Evolutionary conservation across 805 yeast species (phyloP), one percentile per base, ranked within the genome.

Genomic region (Candida yuanshanica): DNA sequence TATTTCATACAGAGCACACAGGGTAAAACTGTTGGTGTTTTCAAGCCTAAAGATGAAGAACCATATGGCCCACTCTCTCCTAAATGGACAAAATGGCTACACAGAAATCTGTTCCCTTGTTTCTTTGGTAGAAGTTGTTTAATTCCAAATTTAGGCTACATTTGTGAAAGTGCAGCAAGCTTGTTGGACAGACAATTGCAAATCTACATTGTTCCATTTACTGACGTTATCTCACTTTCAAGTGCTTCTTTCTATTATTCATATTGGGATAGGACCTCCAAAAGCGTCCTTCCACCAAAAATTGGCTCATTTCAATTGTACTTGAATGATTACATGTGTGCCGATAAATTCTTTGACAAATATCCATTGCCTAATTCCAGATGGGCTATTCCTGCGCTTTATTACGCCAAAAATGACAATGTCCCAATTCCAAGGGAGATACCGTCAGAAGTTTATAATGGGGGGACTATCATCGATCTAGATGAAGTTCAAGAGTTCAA

Each of bases 51-150:
- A 53, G 88, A 82, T 58, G 90, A 83, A 57, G 89, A 83, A 50
- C 90, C 89, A 0, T 83, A 83, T 53, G 90, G 89, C 0, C 86
- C 88, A 1, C 53, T 83, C 39, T 77, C 84, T 4, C 89, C 90
- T 1, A 83, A 83, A 55, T 80, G 89, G 88, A 75, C 84, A 2
- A 83, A 83, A 59, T 83, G 90, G 89, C 56, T 81, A 4, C 89
- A 83, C 54, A 58, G 89, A 49, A 83, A 81, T 21, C 69, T 83
- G 46, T 83, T 83, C 42, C 90, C 90, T 3, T 83, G 88, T 50
- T 82, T 81, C 55, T 83, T 83, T 60, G 89, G 90, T 5, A 58
- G 90, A 39, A 72, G 82, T 24, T 82, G 89, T 55, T 60, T 83
- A 37, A 80, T 83, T 21, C 87, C 88, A 1, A 83, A 83, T 56